A percentile compares a stretch with the other conserved stretches of the same genome.
Evolutionary conservation across 768 basidiomycete genomes (phyloP).

Genomic region (Nidularia pulvinata): DNA sequence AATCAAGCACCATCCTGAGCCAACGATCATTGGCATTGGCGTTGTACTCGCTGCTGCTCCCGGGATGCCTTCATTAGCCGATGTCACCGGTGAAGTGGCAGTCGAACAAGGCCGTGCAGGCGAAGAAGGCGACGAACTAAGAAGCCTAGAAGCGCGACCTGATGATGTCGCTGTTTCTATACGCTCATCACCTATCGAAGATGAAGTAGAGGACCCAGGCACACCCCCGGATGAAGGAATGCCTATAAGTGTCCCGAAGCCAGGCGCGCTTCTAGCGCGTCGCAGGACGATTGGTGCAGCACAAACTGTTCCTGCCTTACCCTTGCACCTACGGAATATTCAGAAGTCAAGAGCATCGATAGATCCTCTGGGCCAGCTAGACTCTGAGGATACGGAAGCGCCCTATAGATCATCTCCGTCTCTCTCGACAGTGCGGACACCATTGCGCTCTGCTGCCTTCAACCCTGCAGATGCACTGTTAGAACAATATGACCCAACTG

Average conservation of each 20-base stretch:
- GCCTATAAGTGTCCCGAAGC: constrained; percentile 15
- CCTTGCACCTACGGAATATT: constrained; percentile 53
- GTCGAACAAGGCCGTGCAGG: constrained; percentile 87
- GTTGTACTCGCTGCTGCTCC: constrained; percentile 76
- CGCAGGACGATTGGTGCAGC: constrained; percentile 60
- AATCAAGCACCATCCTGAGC: constrained; percentile 71
- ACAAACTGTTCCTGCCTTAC: constrained; percentile 75
- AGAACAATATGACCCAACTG: constrained; percentile 62
- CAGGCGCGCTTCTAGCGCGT: constrained; percentile 22
- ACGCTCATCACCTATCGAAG: constrained; percentile 19
- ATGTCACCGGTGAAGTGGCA: constrained; percentile 80
- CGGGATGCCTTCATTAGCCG: constrained; percentile 73
- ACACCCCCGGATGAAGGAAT: constrained; percentile 21
- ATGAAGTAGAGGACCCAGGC: constrained; percentile 44
- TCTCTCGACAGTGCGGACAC: constrained; percentile 46
- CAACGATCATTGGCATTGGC: constrained; percentile 85
- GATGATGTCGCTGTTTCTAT: constrained; percentile 44
- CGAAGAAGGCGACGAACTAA: constrained; percentile 50
- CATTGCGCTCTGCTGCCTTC: constrained; percentile 39
- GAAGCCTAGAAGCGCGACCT: constrained; percentile 41
- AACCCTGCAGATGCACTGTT: constrained; percentile 57
- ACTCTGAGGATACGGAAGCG: constrained; percentile 36
- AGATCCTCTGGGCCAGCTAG: constrained; percentile 75
- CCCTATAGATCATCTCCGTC: constrained; percentile 78
- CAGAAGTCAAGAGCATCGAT: constrained; percentile 61